Conservation (phyloP, 2,329 filamentous ascomycete species). For the Penicillium crustosum region DNA sequence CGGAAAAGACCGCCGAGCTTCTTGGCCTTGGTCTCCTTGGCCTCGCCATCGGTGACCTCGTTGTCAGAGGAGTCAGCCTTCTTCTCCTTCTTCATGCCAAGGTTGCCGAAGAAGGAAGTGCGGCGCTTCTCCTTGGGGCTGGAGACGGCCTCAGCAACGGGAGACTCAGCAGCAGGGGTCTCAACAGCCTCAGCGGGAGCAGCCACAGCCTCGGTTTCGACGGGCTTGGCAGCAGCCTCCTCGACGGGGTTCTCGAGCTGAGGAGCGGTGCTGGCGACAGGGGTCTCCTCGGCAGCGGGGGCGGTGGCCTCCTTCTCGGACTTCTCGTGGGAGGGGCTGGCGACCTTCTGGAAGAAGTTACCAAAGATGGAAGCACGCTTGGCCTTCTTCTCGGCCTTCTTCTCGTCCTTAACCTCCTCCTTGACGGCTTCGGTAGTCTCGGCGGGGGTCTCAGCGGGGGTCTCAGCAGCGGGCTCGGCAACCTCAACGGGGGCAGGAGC, state of each 20-base stretch:
- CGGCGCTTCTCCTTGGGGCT: slow-evolving; percentile 51
- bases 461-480: slow-evolving; percentile 34
- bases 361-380: slow-evolving; percentile 87
- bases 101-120: slow-evolving; percentile 56
- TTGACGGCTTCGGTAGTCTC: slow-evolving; percentile 25
- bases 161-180: slow-evolving; percentile 31
- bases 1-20: slow-evolving; percentile 51
- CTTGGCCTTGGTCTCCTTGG: slow-evolving; percentile 43
- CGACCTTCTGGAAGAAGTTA: slow-evolving; percentile 70
- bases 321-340: slow-evolving; percentile 48
- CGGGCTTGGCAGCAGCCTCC: slow-evolving; percentile 38
- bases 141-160: slow-evolving; percentile 33
- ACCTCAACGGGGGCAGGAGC: slow-evolving; percentile 20
- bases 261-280: slow-evolving; percentile 51
- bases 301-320: slow-evolving; percentile 51
- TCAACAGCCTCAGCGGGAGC: slow-evolving; percentile 44
- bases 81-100: slow-evolving; percentile 54
- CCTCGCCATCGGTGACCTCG: slow-evolving; percentile 48
- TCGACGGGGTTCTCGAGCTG: slow-evolving; percentile 50
- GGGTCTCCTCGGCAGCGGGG: slow-evolving; percentile 44
- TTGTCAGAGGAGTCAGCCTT: slow-evolving; percentile 51
- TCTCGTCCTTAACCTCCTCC: slow-evolving; percentile 39
- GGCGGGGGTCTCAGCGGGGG: slow-evolving; percentile 39
- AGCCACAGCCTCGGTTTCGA: slow-evolving; percentile 44
- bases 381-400: slow-evolving; percentile 52